A percentile compares a stretch with the other conserved stretches of the same genome.
phyloP scores from a whole-genome alignment of 345 rosid species.

The Populus ilicifolia region DNA sequence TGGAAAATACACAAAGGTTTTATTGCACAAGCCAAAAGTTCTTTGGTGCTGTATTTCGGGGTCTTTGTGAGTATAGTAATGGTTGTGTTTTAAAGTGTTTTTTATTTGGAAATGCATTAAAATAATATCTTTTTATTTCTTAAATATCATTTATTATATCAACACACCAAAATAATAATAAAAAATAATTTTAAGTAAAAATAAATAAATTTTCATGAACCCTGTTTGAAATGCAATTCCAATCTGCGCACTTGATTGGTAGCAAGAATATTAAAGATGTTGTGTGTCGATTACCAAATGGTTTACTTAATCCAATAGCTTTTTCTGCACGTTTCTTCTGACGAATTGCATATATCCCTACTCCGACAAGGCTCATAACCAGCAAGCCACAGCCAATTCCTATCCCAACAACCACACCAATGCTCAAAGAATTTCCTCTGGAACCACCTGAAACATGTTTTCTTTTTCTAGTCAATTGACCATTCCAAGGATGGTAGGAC shows the following conservation, averaged over 20 bases:
- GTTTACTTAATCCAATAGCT: slow-evolving; percentile 79
- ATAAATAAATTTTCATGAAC: too few species aligned
- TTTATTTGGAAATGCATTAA: too few species aligned
- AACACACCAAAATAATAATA: too few species aligned
- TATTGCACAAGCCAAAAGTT: not conserved
- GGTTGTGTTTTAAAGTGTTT: too few species aligned
- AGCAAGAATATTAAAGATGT: not conserved
- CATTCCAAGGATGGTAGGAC: not conserved
- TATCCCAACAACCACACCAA: slow-evolving; percentile 43
- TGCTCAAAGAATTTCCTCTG: slow-evolving; percentile 41
- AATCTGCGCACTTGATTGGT: not conserved
- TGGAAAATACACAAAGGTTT: slow-evolving; percentile 23
- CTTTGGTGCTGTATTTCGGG: not conserved
- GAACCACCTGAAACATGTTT: slow-evolving; percentile 40
- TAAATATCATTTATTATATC: too few species aligned
- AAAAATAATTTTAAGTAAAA: too few species aligned
- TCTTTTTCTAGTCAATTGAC: slow-evolving; percentile 3
- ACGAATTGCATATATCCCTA: slow-evolving; percentile 69
- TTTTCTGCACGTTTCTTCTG: slow-evolving; percentile 94
- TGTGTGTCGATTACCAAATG: slow-evolving; percentile 58
- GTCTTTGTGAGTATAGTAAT: too few species aligned
- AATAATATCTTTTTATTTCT: too few species aligned
- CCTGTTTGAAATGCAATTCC: too few species aligned
- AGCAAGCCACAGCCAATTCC: slow-evolving; percentile 47
- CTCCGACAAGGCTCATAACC: slow-evolving; percentile 57